These are phyloP conservation scores for Phytophthora rubi DNA, from an alignment of 352 stramenopile genomes.

Conservation along the genomic window DNA sequence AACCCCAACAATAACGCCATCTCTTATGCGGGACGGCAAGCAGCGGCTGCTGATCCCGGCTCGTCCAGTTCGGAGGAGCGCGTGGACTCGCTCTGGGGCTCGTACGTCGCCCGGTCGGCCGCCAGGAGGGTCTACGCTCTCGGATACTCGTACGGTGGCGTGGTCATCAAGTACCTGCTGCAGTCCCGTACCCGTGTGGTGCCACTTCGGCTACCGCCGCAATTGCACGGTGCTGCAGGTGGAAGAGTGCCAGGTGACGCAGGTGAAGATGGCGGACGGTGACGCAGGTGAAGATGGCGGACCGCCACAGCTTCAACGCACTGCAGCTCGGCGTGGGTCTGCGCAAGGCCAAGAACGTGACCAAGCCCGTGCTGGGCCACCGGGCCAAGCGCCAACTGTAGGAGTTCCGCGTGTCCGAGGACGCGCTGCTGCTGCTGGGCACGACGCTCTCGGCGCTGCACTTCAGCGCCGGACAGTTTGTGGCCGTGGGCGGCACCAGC, in stretches of 20 bases:
- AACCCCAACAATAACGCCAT: conserved; percentile 93
- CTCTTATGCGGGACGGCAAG: conserved; percentile 78
- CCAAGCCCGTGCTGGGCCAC: too few species aligned
- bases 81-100: conserved; percentile 90
- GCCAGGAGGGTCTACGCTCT: conserved; percentile 85
- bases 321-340: conserved; percentile 82
- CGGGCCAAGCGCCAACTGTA: too few species aligned
- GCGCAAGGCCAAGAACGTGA: too few species aligned
- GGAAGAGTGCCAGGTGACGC: conserved; percentile 93
- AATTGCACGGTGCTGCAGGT: conserved; percentile 94
- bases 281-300: too few species aligned
- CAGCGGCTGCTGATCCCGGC: conserved; percentile 84
- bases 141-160: conserved; percentile 88
- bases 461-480: conserved; percentile 98
- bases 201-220: conserved; percentile 96
- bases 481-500: conserved; percentile 96
- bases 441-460: conserved; percentile 52
- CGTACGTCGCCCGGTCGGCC: conserved; percentile 66
- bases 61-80: conserved; percentile 91
- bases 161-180: conserved; percentile 90
- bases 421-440: too few species aligned
- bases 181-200: conserved; percentile 96
- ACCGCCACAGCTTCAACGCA: conserved; percentile 94
- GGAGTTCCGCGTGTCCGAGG: too few species aligned
- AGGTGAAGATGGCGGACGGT: too few species aligned